Conservation (phyloP, 176 grass and related monocot species). For the Calamus simplicifolius region DNA sequence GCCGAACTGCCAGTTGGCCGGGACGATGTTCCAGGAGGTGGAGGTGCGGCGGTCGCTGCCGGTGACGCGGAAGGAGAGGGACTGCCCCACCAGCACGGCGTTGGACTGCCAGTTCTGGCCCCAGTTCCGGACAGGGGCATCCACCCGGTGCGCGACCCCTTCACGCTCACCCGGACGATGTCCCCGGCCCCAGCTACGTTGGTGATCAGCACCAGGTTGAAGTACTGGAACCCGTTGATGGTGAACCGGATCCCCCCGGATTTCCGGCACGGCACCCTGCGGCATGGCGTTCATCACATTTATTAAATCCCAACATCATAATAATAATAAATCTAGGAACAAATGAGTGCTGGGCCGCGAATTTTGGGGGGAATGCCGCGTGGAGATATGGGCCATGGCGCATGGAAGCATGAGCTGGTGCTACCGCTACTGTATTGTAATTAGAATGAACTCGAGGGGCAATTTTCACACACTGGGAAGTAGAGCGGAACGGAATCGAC, state of each 20-base stretch:
- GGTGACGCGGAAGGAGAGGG: conserved; percentile 25
- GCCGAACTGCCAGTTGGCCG: conserved; percentile 20
- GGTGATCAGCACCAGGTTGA: conserved; percentile 29
- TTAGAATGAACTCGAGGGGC: too few relatives aligned
- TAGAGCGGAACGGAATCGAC: too few relatives aligned
- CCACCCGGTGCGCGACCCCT: conserved; percentile 16
- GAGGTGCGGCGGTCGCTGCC: conserved; percentile 22
- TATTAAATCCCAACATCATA: too few relatives aligned
- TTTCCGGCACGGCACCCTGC: conserved; percentile 25
- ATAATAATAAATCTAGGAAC: too few relatives aligned
- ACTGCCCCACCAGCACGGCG: conserved; percentile 14
- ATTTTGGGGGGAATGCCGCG: too few relatives aligned
- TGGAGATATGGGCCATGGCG: too few relatives aligned
- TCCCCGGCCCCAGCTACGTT: conserved; percentile 21
- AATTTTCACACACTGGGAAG: too few relatives aligned
- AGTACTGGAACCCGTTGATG: conserved; percentile 23
- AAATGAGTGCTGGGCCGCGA: too few relatives aligned
- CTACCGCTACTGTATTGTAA: too few relatives aligned
- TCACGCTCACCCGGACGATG: conserved; percentile 18
- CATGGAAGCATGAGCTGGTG: too few relatives aligned
- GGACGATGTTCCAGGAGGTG: conserved; percentile 21
- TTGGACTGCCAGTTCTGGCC: conserved; percentile 28
- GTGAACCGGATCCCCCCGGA: conserved; percentile 20
- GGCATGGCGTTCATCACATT: neutral
- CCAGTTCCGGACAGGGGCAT: conserved; percentile 25